Conservation (phyloP, 805 yeast genomes). For the Tetrapisispora phaffii region DNA sequence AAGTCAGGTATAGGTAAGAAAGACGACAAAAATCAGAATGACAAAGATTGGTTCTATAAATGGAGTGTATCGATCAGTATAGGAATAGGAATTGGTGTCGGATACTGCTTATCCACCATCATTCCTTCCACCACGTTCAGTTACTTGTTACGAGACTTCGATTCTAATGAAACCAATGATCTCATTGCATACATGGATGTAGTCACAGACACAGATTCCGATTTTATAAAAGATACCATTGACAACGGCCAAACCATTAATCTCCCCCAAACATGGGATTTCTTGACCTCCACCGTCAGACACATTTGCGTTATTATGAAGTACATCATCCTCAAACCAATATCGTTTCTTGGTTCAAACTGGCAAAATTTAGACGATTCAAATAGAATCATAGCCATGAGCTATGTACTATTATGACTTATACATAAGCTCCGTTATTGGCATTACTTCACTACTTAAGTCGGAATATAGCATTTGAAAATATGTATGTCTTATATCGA, state of each 20-base stretch:
- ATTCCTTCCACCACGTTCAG: slow-evolving; percentile 6
- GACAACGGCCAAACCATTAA: not conserved
- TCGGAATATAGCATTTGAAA: no score
- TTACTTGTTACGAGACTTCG: not conserved
- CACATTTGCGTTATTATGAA: slow-evolving; percentile 1
- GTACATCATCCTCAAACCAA: not conserved
- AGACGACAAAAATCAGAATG: not conserved
- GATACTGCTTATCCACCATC: slow-evolving; percentile 21
- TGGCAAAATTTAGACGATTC: not conserved
- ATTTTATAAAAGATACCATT: not conserved
- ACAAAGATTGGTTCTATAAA: slow-evolving; percentile 9
- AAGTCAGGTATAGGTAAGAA: not conserved
- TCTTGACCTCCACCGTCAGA: not conserved
- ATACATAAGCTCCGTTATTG: no score
- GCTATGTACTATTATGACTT: slow-evolving; percentile 4
- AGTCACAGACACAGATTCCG: slow-evolving; percentile 1
- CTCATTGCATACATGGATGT: not conserved
- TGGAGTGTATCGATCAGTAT: slow-evolving; percentile 23
- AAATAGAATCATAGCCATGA: slow-evolving; percentile 4
- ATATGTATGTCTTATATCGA: no score
- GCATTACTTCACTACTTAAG: no score
- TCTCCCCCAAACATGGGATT: not conserved
- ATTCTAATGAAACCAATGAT: not conserved
- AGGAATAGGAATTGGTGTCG: slow-evolving; percentile 24
- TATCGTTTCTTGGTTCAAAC: not conserved